phyloP scores from a whole-genome alignment of 768 basidiomycete species.

The Leccinellum rugosiceps region DNA sequence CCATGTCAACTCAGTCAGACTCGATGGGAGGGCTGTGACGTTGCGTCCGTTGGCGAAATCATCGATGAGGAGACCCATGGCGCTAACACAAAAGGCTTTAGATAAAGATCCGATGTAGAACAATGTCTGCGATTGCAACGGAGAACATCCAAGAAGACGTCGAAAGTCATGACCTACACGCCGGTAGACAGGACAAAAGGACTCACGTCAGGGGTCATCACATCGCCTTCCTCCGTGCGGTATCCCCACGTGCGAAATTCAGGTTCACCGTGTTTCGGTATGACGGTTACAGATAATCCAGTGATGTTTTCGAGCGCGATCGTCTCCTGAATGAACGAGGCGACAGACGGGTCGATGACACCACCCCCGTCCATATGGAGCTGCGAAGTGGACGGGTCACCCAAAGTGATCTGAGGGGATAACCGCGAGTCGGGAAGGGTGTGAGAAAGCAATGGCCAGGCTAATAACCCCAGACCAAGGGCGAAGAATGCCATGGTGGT shows the following conservation, averaged over 20 bases:
- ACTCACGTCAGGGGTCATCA: slow-evolving; percentile 33
- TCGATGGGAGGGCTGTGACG: slow-evolving; percentile 32
- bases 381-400: background rate
- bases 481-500: background rate
- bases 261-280: slow-evolving; percentile 21
- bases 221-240: slow-evolving; percentile 34
- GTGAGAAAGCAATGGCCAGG: background rate
- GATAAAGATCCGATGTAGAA: slow-evolving; percentile 37
- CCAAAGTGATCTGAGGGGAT: background rate
- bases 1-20: slow-evolving; percentile 33
- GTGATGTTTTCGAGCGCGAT: slow-evolving; percentile 24
- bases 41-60: slow-evolving; percentile 37
- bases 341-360: slow-evolving; percentile 17
- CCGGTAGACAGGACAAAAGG: background rate
- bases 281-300: slow-evolving; percentile 31
- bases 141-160: background rate
- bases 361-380: background rate
- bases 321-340: slow-evolving; percentile 15
- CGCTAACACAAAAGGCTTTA: slow-evolving; percentile 38
- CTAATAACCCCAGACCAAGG: background rate
- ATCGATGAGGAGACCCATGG: slow-evolving; percentile 41
- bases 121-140: slow-evolving; percentile 26
- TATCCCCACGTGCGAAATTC: slow-evolving; percentile 36
- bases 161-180: no score
- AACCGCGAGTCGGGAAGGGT: background rate